A percentile compares a stretch with the other conserved stretches of the same genome.
phyloP scores from a whole-genome alignment of 495 filamentous ascomycete species.

The Sabuloglossum arenarium region DNA sequence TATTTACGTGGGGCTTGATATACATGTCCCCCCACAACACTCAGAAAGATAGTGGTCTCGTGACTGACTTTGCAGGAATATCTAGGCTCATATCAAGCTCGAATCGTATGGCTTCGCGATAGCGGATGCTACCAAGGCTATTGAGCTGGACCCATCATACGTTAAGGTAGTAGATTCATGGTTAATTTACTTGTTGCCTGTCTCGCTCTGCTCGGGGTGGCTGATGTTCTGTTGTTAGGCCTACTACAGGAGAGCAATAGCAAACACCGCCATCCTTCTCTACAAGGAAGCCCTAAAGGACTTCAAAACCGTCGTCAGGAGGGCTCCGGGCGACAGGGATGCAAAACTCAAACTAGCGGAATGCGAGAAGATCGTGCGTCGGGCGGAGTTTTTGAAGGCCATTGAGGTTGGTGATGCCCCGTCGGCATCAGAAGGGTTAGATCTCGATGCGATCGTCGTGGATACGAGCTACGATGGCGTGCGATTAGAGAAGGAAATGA shows the following conservation, averaged over 20 bases:
- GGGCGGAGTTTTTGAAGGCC: conserved; percentile 76
- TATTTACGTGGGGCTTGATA: conserved; percentile 24
- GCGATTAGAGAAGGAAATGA: conserved; percentile 64
- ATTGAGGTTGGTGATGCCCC: conserved; percentile 87
- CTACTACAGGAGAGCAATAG: conserved; percentile 84
- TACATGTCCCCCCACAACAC: not conserved
- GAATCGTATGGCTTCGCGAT: conserved; percentile 89
- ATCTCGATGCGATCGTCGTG: conserved; percentile 65
- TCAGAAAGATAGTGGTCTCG: not conserved
- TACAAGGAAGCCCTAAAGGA: conserved; percentile 76
- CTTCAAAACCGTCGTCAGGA: conserved; percentile 77
- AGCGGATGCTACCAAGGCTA: conserved; percentile 78
- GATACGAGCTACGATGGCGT: conserved; percentile 75
- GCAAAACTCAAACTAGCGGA: conserved; percentile 77
- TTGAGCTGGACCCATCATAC: conserved; percentile 74
- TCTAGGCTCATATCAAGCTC: conserved; percentile 77
- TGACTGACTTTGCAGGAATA: conserved; percentile 1
- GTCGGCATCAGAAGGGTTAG: conserved; percentile 74
- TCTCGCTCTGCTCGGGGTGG: not conserved
- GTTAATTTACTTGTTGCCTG: not conserved
- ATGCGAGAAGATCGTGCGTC: conserved; percentile 80
- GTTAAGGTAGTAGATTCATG: conserved; percentile 41
- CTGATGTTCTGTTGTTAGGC: conserved; percentile 31
- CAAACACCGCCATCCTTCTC: conserved; percentile 72
- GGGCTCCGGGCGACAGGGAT: conserved; percentile 70